Percentiles rank a stretch among this genome's conserved stretches.
These are phyloP conservation scores for Erodium trifolium DNA, from an alignment of 441 rosid species.

Conservation along the genomic window DNA sequence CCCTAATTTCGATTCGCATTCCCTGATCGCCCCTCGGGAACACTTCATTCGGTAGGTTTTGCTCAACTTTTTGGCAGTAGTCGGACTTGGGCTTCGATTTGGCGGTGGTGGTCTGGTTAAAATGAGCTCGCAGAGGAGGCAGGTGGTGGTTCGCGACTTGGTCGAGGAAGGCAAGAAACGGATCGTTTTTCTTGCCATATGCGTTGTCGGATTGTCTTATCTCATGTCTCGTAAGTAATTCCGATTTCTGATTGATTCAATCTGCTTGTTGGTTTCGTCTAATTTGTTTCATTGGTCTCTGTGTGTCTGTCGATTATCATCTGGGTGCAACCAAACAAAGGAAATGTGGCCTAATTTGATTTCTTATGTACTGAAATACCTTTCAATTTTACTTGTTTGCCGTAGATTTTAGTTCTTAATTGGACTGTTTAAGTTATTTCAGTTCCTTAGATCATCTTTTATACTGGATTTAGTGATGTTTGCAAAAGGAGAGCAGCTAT, in stretches of 20 bases:
- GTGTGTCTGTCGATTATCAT: background rate
- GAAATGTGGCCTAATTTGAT: background rate
- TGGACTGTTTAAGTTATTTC: background rate
- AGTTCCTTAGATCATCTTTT: background rate
- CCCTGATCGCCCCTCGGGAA: background rate
- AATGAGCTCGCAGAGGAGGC: slow-evolving; percentile 59
- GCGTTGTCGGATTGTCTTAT: slow-evolving; percentile 90
- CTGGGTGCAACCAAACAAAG: too few relatives aligned
- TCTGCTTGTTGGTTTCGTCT: background rate
- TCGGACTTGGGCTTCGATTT: slow-evolving; percentile 3
- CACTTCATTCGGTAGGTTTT: background rate
- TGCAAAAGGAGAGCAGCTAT: background rate
- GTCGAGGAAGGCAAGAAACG: slow-evolving; percentile 96
- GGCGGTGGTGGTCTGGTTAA: slow-evolving; percentile 12
- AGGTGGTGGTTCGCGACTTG: slow-evolving; percentile 59
- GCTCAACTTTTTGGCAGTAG: slow-evolving; percentile 10
- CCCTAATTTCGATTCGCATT: background rate
- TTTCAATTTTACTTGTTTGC: background rate
- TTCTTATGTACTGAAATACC: background rate
- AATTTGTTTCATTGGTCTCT: background rate
- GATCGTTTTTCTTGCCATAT: slow-evolving; percentile 67
- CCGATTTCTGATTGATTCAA: slow-evolving; percentile 10
- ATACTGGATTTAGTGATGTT: background rate
- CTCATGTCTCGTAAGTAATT: slow-evolving; percentile 75
- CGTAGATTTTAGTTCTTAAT: background rate